These are phyloP conservation scores for Pestalotiopsis sp. DNA, from an alignment of 2,329 filamentous ascomycete genomes.

Conservation along the genomic window DNA sequence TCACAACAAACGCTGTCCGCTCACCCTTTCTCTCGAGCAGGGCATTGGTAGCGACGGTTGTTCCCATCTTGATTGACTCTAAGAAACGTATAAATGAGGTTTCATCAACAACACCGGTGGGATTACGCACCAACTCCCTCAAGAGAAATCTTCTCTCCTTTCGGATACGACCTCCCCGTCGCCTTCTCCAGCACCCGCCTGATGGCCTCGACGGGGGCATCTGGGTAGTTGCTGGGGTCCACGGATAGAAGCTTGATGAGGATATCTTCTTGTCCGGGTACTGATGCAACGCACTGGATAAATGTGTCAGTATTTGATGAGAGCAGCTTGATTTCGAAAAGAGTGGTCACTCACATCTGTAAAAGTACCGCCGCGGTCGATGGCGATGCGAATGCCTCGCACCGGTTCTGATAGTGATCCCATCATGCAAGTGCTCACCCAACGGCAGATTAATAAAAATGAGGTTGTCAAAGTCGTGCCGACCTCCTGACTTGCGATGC, in stretches of 20 bases:
- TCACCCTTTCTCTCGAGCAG: slow-evolving; percentile 73
- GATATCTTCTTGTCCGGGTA: slow-evolving; percentile 68
- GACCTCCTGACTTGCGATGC: too few relatives aligned
- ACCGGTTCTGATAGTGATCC: background rate
- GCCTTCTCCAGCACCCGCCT: slow-evolving; percentile 65
- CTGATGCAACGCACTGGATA: slow-evolving; percentile 50
- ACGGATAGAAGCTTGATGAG: slow-evolving; percentile 76
- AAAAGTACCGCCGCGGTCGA: slow-evolving; percentile 22
- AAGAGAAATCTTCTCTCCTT: slow-evolving; percentile 32
- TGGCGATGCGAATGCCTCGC: slow-evolving; percentile 1
- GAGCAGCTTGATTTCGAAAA: background rate
- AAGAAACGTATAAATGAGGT: background rate
- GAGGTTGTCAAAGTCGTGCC: too few relatives aligned
- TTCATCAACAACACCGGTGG: slow-evolving; percentile 16
- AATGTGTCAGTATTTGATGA: background rate
- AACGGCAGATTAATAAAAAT: background rate
- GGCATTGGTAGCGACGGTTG: slow-evolving; percentile 76
- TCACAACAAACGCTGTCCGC: slow-evolving; percentile 69
- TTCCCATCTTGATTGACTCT: slow-evolving; percentile 61
- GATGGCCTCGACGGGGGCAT: slow-evolving; percentile 73
- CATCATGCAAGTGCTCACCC: background rate
- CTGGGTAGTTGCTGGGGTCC: slow-evolving; percentile 70
- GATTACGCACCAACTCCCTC: slow-evolving; percentile 30
- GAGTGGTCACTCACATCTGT: slow-evolving; percentile 14
- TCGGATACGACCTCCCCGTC: slow-evolving; percentile 57